Conservation (phyloP, 768 basidiomycete species). For the Tremella yokohamensis region DNA sequence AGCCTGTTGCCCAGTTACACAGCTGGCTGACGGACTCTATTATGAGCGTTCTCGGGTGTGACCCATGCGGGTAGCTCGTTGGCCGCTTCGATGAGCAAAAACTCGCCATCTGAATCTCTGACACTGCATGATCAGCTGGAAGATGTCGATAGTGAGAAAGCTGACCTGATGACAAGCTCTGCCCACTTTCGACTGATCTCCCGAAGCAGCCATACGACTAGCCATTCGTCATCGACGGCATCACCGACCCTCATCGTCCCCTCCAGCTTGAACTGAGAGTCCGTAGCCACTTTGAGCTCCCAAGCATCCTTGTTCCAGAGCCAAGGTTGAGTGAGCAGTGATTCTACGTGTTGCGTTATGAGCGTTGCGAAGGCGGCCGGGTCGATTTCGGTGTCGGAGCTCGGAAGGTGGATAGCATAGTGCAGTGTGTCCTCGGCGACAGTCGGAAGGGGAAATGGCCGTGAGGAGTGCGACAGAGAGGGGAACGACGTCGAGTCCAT, state of each 20-base stretch:
- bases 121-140: conserved; percentile 54
- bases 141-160: conserved; percentile 5
- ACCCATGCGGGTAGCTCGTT: conserved; percentile 85
- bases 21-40: conserved; percentile 66
- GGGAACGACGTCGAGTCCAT: conserved; percentile 17
- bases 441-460: conserved; percentile 59
- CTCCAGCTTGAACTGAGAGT: conserved; percentile 55
- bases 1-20: neutral
- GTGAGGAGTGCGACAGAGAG: conserved; percentile 16
- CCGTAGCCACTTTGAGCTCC: conserved; percentile 38
- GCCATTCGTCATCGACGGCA: conserved; percentile 98
- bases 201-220: conserved; percentile 79
- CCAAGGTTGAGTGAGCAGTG: conserved; percentile 54
- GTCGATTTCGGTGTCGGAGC: conserved; percentile 50
- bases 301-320: conserved; percentile 50
- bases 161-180: conserved; percentile 73
- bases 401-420: conserved; percentile 66
- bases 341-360: conserved; percentile 60
- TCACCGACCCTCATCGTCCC: conserved; percentile 90
- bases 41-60: conserved; percentile 81
- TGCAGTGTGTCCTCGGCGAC: conserved; percentile 83
- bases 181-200: conserved; percentile 70
- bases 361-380: conserved; percentile 59
- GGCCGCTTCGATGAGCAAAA: conserved; percentile 93
- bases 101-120: conserved; percentile 90